Conservation (phyloP, 192 early-diverging fungal genomes). For the Linnemannia schmuckeri region DNA sequence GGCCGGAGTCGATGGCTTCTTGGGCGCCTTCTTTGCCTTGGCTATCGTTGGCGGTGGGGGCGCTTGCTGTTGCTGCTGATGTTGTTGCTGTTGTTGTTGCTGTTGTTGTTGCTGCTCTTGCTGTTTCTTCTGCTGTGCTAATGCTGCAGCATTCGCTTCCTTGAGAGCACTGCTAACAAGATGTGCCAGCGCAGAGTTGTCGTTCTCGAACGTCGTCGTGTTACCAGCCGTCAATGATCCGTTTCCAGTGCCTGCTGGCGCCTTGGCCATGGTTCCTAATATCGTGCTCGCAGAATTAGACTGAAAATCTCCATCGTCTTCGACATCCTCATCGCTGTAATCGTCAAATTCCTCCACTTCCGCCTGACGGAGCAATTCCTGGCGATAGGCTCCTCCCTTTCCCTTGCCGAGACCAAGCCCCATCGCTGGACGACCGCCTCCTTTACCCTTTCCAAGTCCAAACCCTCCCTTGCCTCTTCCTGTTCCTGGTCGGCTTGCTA, state of each 20-base stretch:
- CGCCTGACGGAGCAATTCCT: conserved; percentile 44
- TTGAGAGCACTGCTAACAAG: conserved; percentile 40
- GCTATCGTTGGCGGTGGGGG: background rate
- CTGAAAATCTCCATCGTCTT: conserved; percentile 26
- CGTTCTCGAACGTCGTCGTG: conserved; percentile 18
- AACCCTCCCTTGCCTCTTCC: conserved; percentile 45
- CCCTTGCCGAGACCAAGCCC: conserved; percentile 49
- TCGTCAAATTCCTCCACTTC: conserved; percentile 52
- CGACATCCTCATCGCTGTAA: conserved; percentile 34
- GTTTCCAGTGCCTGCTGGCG: background rate
- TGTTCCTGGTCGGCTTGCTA: conserved; percentile 1
- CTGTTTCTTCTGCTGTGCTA: background rate
- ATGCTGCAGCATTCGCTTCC: conserved; percentile 14
- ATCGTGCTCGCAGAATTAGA: background rate
- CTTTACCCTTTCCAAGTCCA: conserved; percentile 46
- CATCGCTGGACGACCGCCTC: conserved; percentile 35
- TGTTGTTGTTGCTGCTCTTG: conserved; percentile 1
- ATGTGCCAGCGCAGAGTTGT: conserved; percentile 39
- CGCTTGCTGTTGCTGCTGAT: conserved; percentile 20
- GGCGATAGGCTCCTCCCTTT: conserved; percentile 51
- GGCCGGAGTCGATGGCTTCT: conserved; percentile 30
- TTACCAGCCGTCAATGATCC: conserved; percentile 8
- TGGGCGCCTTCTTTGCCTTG: conserved; percentile 45
- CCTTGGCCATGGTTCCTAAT: background rate
- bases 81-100: conserved; percentile 20